Evolutionary conservation across 192 early-diverging fungal species (phyloP), one percentile per base, ranked within the genome.

Genomic region (Phlyctochytrium planicorne): DNA sequence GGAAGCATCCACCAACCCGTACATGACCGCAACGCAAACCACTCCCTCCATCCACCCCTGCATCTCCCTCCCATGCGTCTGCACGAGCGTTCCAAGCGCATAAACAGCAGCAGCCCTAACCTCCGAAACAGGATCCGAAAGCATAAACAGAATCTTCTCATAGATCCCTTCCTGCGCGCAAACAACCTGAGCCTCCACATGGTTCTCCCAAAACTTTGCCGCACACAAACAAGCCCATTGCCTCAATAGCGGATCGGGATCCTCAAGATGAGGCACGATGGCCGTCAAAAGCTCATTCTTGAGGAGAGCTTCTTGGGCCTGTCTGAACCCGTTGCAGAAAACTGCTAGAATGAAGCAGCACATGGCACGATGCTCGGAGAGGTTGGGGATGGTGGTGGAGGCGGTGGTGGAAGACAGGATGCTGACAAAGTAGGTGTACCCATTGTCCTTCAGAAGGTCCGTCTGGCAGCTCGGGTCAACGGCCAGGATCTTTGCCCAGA

Each of bases 401-500:
- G 40, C 40, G 10, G 40, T 20, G 10, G 85, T 86, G 67, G 88
- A 86, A 0, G 91, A 80, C 29, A 99, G 76, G 34, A 96, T 92
- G 52, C 86, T 90, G 53, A 97, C 86, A 79, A 99, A 99, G 75
- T 99, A 98, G 25, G 87, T 83, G 73, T 89, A 94, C 12, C 92
- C 94, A 68, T 91, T 90, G 75, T 92, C 90, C 75, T 95, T 96
- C 60, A 97, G 76, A 52, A 99, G 77, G 69, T 98, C 95, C 31
- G 87, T 89, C 65, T 93, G 93, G 71, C 94, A 92, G 29, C 87
- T 87, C 52, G 84, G 80, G 71, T 99, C 97, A 0, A 98, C 93
- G 0, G 94, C 96, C 34, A 97, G 82, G 59, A 99, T 90, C 71
- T 96, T 89, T 14, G 95, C 91, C 95, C 97, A 99, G 60, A 99